Base-by-base conservation (phyloP, 306 rosid genomes). In the Sicyos edulis region DNA sequence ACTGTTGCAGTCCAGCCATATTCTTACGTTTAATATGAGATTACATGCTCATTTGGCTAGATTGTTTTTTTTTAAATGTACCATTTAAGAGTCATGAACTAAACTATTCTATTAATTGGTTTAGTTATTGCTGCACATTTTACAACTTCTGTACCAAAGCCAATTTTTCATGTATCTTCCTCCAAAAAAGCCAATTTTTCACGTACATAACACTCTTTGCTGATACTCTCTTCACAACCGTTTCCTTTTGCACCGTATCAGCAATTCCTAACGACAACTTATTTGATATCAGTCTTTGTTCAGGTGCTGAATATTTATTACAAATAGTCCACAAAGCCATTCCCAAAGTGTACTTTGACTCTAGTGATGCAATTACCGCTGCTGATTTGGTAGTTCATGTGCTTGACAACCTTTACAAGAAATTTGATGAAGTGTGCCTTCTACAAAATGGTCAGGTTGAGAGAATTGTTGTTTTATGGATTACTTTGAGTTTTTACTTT, bases 381-480 rank as follows among this genome's bases (percentile, higher is more conserved):
- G 96, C 96, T 51, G 96, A 93, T 32, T 61, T 90, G 81, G 80
- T 90, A 29, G 90, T 88, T 66, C 92, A 88, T 45, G 74, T 93
- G 59, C 95, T 93, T 72, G 97, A 90, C 81, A 82, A 78, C 82
- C 93, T 93, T 51, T 92, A 88, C 79, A 82, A 77, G 79, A 87
- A 86, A 84, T 90, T 93, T 61, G 93, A 93, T 77, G 95, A 88
- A 83, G 85, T 81, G 80, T 90, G 97, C 81, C 90, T 93, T 63
- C 87, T 88, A 74, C 90, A 79, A 86, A 96, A 96, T 74, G 96
- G 97, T 86, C 97, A 93, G 98, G 98, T 93, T 58, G 87, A 83
- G 80, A 74, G 79, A 77, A 62, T 62, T 74, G 70, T 74, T 75
- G 68, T 67, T 58, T 72, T 72, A 16, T 56, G 56, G 21, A 47